These are phyloP conservation scores for Talaromyces liani DNA, from an alignment of 495 filamentous ascomycete genomes.

Conservation along the genomic window DNA sequence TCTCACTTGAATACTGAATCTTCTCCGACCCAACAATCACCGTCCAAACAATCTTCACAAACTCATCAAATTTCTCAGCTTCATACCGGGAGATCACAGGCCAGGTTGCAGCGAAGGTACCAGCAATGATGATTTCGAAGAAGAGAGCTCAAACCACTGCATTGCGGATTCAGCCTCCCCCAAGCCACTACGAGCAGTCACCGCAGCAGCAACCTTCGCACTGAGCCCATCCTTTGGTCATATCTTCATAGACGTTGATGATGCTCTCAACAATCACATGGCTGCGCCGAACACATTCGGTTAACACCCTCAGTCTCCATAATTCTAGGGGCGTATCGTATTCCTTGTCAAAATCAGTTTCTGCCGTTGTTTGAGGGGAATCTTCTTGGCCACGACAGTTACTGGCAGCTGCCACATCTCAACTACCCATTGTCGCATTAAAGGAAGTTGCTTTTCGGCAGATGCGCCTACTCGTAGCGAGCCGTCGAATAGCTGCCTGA, in stretches of 20 bases:
- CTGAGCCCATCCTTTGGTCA: neutral
- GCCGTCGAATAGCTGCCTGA: too few relatives aligned
- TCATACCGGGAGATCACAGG: neutral
- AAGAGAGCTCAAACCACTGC: neutral
- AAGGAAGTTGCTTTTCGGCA: too few relatives aligned
- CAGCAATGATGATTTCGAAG: neutral
- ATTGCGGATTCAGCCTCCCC: neutral
- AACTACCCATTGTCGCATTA: too few relatives aligned
- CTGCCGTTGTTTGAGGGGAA: neutral
- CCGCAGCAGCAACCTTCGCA: neutral
- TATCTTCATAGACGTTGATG: neutral
- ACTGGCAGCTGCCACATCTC: neutral
- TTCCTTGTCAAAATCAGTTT: neutral
- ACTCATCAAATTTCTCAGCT: neutral
- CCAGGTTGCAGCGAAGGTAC: neutral
- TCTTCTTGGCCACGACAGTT: too few relatives aligned
- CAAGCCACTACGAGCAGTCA: neutral
- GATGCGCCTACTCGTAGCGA: too few relatives aligned
- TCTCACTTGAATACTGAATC: neutral
- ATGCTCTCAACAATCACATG: neutral
- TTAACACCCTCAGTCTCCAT: neutral
- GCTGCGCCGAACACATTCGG: neutral
- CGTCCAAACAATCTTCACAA: neutral
- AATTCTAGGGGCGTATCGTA: neutral
- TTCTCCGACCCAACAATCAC: neutral